Evolutionary conservation across 768 basidiomycete genomes (phyloP), one percentile per base, ranked within the genome.

Genomic region (Suillus plorans): DNA sequence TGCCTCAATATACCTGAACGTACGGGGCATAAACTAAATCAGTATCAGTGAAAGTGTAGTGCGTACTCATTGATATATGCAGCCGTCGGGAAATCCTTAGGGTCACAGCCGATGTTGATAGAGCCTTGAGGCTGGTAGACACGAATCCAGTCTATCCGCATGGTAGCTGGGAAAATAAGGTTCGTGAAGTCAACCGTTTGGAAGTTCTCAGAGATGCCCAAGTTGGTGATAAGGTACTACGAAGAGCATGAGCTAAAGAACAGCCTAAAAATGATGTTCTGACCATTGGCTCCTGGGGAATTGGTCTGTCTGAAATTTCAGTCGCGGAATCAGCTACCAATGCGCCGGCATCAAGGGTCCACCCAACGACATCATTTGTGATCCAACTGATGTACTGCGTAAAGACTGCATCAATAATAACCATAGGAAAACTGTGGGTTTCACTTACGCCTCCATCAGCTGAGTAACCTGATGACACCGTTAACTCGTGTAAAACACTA

Each of bases 281-380:
- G 71, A 90, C 89, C 89, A 95, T 88, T 9, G 94, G 94, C 72
- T 97, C 94, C 68, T 90, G 87, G 0, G 94, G 85, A 47, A 96
- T 79, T 14, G 90, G 87, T 63, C 94, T 79, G 39, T 84, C 81
- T 16, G 86, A 77, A 64, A 95, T 91, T 68, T 91, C 78, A 3
- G 86, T 86, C 28, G 72, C 67, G 2, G 78, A 42, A 73, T 89
- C 83, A 2, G 89, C 82, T 3, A 72, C 85, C 77, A 94, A 80
- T 14, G 87, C 94, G 37, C 80, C 74, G 22, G 83, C 83, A 47
- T 84, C 83, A 64, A 95, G 68, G 4, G 87, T 90, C 94, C 94
- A 95, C 18, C 85, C 83, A 49, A 82, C 72, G 70, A 86, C 74
- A 64, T 78, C 82, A 63, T 87, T 80, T 49, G 86, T 77, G 55